Evolutionary conservation across 805 yeast species (phyloP), one percentile per base, ranked within the genome.

Genomic region (Teunomyces kruisii): DNA sequence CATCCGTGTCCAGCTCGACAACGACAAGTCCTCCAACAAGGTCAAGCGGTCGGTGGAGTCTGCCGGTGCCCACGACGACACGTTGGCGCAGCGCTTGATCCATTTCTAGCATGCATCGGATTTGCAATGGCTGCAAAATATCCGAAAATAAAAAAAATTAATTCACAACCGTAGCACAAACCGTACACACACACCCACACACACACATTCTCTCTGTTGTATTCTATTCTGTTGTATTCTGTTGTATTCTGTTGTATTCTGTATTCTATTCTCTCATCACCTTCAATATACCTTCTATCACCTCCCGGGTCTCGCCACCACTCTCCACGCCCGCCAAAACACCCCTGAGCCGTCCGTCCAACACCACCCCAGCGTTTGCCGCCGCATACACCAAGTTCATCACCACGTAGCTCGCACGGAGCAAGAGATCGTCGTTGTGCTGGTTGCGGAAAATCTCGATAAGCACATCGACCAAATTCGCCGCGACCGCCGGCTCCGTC

Each of bases 1-100:
- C 7, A 79, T 86, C 26, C 75, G 71, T 40, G 78, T 70, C 12
- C 80, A 75, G 48, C 50, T 80, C 15, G 81, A 78, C 13, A 74
- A 71, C 38, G 81, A 78, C 42, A 67, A 64, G 50, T 53, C 64
- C 7, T 61, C 66, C 10, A 57, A 55, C 28, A 53, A 52, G 32
- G 58, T 67, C 8, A 63, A 54, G 45, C 58, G 63, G 39, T 56
- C 67, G 13, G 57, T 67, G 9, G 51, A 46, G 19, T 44, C 58
- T 17, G 62, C 58, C 27, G 65, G 60, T 40, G 53, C 57, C 38
- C 50, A 52, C 39, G 52, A 57, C 24, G 68, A 62, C n/a, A 65
- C 72, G 2, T 55, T 72, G 44, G 75, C 74, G 6, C 75, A 70
- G 50, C 54, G 73, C 35, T 53, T 67, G 47, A 62, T 70, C 17